Evolutionary conservation across 1,284 basidiomycete species (phyloP).

Genomic region (Irpex sp.): DNA sequence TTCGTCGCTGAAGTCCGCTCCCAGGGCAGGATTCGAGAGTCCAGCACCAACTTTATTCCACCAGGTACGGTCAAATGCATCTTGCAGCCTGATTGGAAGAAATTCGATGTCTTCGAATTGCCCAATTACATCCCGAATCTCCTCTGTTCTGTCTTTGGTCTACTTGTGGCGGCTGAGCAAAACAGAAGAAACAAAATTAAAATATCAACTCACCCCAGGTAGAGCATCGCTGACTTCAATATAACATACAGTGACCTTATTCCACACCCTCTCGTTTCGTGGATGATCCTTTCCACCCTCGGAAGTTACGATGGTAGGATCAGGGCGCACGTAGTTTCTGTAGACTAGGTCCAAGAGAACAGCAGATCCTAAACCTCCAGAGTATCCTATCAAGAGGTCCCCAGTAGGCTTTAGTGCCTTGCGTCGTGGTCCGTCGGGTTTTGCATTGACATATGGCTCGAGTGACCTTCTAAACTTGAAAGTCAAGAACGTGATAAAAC

Average conservation of each 20-base stretch:
- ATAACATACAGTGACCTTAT: conserved; percentile 58
- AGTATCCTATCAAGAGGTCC: conserved; percentile 63
- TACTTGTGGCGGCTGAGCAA: conserved; percentile 26
- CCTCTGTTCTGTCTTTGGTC: conserved; percentile 53
- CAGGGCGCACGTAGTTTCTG: conserved; percentile 52
- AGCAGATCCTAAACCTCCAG: conserved; percentile 72
- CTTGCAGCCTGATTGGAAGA: conserved; percentile 58
- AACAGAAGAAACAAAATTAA: conserved; percentile 3
- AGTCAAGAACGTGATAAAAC: conserved; percentile 60
- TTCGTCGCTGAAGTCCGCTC: conserved; percentile 48
- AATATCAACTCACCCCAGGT: conserved; percentile 45
- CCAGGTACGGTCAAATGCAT: conserved; percentile 71
- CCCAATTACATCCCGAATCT: conserved; percentile 43
- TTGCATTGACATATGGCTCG: conserved; percentile 59
- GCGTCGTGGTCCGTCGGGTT: conserved; percentile 43
- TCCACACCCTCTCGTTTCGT: conserved; percentile 60
- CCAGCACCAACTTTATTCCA: conserved; percentile 45
- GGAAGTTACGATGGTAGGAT: conserved; percentile 23
- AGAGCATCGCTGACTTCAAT: conserved; percentile 65
- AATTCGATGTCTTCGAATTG: conserved; percentile 54
- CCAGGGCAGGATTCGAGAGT: conserved; percentile 25
- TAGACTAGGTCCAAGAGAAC: conserved; percentile 68
- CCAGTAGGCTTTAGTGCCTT: conserved; percentile 62
- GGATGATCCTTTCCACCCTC: conserved; percentile 67
- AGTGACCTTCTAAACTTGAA: conserved; percentile 64